A percentile compares a stretch with the other conserved stretches of the same genome.
These are phyloP conservation scores for Apium graveolens DNA, from an alignment of 129 eudicot species.

Conservation along the genomic window DNA sequence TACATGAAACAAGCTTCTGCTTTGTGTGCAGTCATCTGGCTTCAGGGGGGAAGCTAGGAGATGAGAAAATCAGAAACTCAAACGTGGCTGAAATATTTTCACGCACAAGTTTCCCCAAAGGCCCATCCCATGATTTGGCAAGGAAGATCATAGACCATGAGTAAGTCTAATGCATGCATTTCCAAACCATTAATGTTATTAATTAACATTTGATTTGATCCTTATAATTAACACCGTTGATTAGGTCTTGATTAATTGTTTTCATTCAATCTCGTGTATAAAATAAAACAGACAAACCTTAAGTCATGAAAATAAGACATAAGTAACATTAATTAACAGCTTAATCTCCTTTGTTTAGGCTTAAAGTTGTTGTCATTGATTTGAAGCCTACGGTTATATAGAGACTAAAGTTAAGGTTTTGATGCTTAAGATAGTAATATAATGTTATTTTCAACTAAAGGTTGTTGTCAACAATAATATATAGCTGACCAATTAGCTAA, in stretches of 20 bases:
- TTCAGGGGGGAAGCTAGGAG: conserved; percentile 65
- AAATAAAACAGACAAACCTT: neutral
- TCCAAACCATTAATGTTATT: neutral
- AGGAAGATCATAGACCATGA: conserved; percentile 68
- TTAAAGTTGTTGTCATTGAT: conserved; percentile 20
- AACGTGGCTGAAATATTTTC: conserved; percentile 52
- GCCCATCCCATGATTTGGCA: conserved; percentile 40
- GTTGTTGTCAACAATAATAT: neutral
- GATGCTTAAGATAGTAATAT: neutral
- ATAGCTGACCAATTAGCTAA: conserved; percentile 1
- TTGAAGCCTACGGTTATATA: conserved; percentile 18
- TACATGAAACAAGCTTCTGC: conserved; percentile 66
- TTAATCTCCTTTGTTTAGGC: conserved; percentile 4
- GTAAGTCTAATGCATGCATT: conserved; percentile 30
- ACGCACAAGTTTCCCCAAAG: conserved; percentile 47
- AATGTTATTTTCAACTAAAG: neutral
- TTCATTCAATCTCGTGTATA: neutral
- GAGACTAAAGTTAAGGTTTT: conserved; percentile 11
- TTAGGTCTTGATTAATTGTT: neutral
- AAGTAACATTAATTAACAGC: conserved; percentile 1
- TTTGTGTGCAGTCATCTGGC: conserved; percentile 76
- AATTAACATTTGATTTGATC: neutral
- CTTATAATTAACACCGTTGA: neutral
- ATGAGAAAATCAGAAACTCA: conserved; percentile 49
- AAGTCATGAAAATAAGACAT: conserved; percentile 17